phyloP scores from a whole-genome alignment of 352 stramenopile species.

The Globisporangium iwayamae region DNA sequence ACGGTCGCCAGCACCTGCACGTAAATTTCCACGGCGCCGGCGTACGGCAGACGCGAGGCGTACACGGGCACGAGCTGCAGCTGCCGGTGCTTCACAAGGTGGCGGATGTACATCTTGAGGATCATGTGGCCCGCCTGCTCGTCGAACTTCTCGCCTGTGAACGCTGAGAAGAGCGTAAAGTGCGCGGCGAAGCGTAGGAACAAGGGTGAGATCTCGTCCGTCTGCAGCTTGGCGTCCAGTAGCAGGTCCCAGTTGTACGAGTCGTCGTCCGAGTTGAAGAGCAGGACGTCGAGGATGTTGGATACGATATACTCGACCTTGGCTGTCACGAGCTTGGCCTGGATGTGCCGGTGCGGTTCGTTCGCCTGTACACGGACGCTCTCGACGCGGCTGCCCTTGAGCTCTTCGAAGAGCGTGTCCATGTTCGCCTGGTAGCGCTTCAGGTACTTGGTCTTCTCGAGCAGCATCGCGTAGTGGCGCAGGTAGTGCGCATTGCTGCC shows the following conservation, averaged over 20 bases:
- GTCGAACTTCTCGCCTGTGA: conserved; percentile 68
- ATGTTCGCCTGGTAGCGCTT: conserved; percentile 69
- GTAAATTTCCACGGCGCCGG: conserved; percentile 66
- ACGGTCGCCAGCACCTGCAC: conserved; percentile 65
- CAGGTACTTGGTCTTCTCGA: conserved; percentile 75
- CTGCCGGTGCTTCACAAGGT: conserved; percentile 76
- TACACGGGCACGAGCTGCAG: conserved; percentile 77
- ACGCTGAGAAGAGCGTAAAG: conserved; percentile 71
- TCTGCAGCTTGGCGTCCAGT: conserved; percentile 34
- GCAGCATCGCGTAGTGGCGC: conserved; percentile 41
- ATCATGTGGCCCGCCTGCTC: conserved; percentile 70
- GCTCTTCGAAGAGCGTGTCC: conserved; percentile 74
- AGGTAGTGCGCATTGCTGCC: conserved; percentile 64
- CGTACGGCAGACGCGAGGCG: conserved; percentile 52
- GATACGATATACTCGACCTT: conserved; percentile 79
- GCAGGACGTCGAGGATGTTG: conserved; percentile 50
- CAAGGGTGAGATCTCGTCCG: conserved; percentile 43
- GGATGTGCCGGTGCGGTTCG: conserved; percentile 68
- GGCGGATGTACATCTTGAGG: conserved; percentile 78
- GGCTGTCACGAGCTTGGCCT: conserved; percentile 74
- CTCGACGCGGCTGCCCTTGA: conserved; percentile 58
- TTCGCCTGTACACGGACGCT: conserved; percentile 65
- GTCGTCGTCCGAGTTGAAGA: conserved; percentile 41
- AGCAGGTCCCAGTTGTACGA: conserved; percentile 71
- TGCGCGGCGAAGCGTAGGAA: conserved; percentile 80